Evolutionary conservation across 257 asterid species (phyloP).

Genomic region (Scutellaria baicalensis): DNA sequence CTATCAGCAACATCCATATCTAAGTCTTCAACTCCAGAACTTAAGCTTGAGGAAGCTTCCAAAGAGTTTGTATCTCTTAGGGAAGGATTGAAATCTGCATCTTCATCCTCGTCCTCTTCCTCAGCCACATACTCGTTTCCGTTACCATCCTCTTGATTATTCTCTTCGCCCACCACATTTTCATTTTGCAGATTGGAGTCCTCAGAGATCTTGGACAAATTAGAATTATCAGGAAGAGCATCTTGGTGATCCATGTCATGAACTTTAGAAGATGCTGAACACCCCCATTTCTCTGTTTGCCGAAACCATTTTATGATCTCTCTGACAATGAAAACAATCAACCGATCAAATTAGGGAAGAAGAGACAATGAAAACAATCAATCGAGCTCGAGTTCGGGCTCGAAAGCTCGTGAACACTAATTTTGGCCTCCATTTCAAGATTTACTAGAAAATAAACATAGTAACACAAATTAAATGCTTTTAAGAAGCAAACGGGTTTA

Average conservation of each 20-base stretch:
- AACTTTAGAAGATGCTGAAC: slow-evolving; percentile 26
- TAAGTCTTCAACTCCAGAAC: slow-evolving; percentile 84
- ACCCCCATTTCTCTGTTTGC: no score
- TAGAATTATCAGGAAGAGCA: slow-evolving; percentile 17
- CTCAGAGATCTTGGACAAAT: slow-evolving; percentile 20
- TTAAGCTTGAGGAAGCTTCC: slow-evolving; percentile 89
- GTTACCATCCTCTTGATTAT: slow-evolving; percentile 20
- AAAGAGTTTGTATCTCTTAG: slow-evolving; percentile 50
- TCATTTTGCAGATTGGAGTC: slow-evolving; percentile 21
- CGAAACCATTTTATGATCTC: no score
- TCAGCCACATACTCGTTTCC: slow-evolving; percentile 27
- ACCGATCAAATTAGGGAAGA: no score
- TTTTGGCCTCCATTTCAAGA: no score
- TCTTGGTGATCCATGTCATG: slow-evolving; percentile 21
- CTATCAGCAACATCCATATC: slow-evolving; percentile 61
- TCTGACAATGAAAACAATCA: no score
- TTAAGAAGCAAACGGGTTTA: no score
- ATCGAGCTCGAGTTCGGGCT: no score
- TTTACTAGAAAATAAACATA: no score
- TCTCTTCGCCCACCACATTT: slow-evolving; percentile 25
- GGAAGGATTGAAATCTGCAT: slow-evolving; percentile 81
- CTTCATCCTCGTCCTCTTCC: slow-evolving; percentile 85
- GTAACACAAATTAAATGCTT: no score
- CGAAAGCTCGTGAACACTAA: no score
- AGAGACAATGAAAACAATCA: no score